These are phyloP conservation scores for Pleurotus tuoliensis DNA, from an alignment of 768 basidiomycete genomes.

Conservation along the genomic window DNA sequence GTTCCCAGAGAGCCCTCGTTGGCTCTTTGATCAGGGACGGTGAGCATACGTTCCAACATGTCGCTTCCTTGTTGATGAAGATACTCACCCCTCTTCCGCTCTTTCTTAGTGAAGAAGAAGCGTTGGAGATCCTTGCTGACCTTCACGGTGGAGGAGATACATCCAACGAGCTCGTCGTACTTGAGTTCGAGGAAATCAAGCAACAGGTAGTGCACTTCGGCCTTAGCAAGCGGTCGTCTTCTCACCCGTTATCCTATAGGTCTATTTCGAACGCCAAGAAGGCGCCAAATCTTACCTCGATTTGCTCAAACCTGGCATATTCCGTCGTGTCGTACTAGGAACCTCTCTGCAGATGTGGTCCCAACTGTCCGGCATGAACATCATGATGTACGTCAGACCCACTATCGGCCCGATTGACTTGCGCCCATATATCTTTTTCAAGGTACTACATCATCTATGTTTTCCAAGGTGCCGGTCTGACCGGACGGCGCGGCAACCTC, in stretches of 20 bases:
- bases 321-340: conserved; percentile 70
- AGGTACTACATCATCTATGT: conserved; percentile 70
- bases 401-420: not conserved
- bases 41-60: conserved; percentile 15
- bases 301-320: conserved; percentile 59
- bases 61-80: not conserved
- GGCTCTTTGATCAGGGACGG: conserved; percentile 61
- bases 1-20: conserved; percentile 73
- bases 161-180: conserved; percentile 56
- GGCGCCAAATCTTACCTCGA: conserved; percentile 71
- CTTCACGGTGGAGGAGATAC: conserved; percentile 64
- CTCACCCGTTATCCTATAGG: conserved; percentile 12
- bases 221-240: too few relatives aligned
- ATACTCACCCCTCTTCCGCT: not conserved
- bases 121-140: conserved; percentile 69
- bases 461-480: conserved; percentile 75
- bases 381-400: conserved; percentile 61
- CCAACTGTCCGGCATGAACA: conserved; percentile 73
- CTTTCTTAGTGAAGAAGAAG: conserved; percentile 47
- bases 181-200: conserved; percentile 70
- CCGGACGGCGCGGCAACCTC: conserved; percentile 67
- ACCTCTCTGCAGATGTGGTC: conserved; percentile 77
- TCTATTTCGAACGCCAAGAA: conserved; percentile 58
- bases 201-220: conserved; percentile 27
- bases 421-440: not conserved